A percentile compares a stretch with the other conserved stretches of the same genome.
Evolutionary conservation across 164 flowering plant genomes (phyloP).

Genomic region (Vitis amurensis): DNA sequence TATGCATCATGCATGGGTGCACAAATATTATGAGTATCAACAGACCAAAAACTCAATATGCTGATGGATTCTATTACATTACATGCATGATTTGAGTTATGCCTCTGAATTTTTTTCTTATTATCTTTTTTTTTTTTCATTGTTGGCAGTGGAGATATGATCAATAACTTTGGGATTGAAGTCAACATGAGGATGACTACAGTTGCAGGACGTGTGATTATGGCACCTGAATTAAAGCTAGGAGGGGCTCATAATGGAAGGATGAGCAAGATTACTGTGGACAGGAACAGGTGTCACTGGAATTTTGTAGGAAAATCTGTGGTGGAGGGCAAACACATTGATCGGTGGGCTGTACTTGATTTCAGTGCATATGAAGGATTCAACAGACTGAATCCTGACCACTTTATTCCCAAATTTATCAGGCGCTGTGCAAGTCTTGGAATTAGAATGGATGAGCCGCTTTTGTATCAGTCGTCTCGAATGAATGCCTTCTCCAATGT

Average conservation of each 20-base stretch:
- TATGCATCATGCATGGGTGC: too few relatives aligned
- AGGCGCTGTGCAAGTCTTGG: slow-evolving; percentile 35
- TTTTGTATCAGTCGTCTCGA: slow-evolving; percentile 9
- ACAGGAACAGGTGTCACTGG: slow-evolving; percentile 51
- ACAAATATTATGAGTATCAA: too few relatives aligned
- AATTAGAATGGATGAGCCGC: slow-evolving; percentile 36
- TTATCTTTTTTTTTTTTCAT: neutral
- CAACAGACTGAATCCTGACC: slow-evolving; percentile 8
- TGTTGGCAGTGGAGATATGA: slow-evolving; percentile 11
- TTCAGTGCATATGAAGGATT: slow-evolving; percentile 15
- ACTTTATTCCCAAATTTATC: slow-evolving; percentile 34
- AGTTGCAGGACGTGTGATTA: slow-evolving; percentile 46
- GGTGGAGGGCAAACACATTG: slow-evolving; percentile 37
- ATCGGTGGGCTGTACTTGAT: slow-evolving; percentile 51
- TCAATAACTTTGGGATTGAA: slow-evolving; percentile 34
- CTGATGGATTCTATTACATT: too few relatives aligned
- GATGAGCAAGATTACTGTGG: slow-evolving; percentile 8
- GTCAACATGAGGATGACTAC: slow-evolving; percentile 39
- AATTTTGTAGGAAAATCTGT: slow-evolving; percentile 39
- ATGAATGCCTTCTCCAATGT: slow-evolving; percentile 37
- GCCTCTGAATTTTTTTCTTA: neutral
- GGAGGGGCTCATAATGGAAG: slow-evolving; percentile 24
- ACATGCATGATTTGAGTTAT: neutral
- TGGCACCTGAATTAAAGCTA: slow-evolving; percentile 45
- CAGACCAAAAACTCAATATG: too few relatives aligned